Conservation (phyloP, 352 stramenopile genomes). For the Phytopythium montanum region DNA sequence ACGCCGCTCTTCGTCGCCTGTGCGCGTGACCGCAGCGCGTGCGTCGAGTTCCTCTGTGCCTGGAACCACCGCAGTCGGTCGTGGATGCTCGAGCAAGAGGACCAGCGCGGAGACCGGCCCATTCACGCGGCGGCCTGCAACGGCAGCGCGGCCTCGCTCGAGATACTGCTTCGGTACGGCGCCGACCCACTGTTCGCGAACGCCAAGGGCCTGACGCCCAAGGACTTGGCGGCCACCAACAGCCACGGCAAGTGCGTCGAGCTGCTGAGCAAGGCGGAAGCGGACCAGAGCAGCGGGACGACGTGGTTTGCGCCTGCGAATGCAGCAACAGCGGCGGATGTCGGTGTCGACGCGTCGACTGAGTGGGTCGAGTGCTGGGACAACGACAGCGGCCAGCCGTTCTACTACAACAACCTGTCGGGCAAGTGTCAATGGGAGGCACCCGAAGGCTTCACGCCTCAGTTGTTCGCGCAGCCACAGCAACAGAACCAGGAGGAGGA, state of each 20-base stretch:
- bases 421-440: conserved; percentile 66
- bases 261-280: conserved; percentile 36
- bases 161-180: conserved; percentile 46
- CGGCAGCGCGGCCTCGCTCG: conserved; percentile 35
- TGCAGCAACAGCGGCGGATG: conserved; percentile 16
- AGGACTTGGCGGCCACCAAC: conserved; percentile 41
- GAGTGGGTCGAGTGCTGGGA: conserved; percentile 70
- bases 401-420: conserved; percentile 75
- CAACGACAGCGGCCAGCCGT: conserved; percentile 43
- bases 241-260: conserved; percentile 44
- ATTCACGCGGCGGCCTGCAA: conserved; percentile 67
- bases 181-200: conserved; percentile 45
- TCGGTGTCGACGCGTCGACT: conserved; percentile 1
- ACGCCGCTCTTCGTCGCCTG: conserved; percentile 66
- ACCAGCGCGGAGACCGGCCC: conserved; percentile 49
- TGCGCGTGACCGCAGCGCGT: conserved; percentile 42
- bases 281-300: conserved; percentile 29
- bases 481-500: conserved; percentile 21
- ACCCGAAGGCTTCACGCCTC: conserved; percentile 30
- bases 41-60: conserved; percentile 54
- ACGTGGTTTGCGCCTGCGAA: conserved; percentile 59
- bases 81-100: conserved; percentile 70
- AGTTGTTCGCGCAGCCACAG: conserved; percentile 18
- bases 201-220: conserved; percentile 42
- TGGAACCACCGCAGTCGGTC: conserved; percentile 64